phyloP scores from a whole-genome alignment of 257 asterid genomes.

The Solanum arcanum region DNA sequence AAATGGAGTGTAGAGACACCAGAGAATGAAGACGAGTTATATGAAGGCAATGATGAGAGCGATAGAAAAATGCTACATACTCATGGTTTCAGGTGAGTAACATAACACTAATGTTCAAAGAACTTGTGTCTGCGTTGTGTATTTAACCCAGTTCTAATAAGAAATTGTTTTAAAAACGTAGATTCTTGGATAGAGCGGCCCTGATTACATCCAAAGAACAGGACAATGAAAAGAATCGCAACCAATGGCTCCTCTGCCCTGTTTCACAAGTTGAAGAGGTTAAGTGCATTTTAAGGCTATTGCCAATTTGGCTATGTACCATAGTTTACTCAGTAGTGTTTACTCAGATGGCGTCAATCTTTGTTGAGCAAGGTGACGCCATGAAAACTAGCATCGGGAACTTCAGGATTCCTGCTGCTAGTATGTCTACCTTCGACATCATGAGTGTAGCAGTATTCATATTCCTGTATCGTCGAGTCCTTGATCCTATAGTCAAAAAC shows the following conservation, averaged over 20 bases:
- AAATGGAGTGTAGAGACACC: conserved; percentile 28
- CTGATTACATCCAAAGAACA: conserved; percentile 46
- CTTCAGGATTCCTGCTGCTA: conserved; percentile 83
- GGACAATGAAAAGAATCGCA: conserved; percentile 21
- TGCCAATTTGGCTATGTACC: conserved; percentile 98
- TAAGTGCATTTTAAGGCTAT: conserved; percentile 63
- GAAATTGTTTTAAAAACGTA: neutral
- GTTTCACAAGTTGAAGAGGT: conserved; percentile 95
- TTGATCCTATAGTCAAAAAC: conserved; percentile 45
- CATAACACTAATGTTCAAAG: neutral
- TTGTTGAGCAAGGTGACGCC: conserved; percentile 92
- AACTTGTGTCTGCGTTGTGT: neutral
- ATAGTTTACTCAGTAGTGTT: conserved; percentile 82
- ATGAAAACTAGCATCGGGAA: conserved; percentile 53
- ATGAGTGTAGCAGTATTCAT: conserved; percentile 72
- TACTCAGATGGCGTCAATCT: conserved; percentile 96
- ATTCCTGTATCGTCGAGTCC: conserved; percentile 59
- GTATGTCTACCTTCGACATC: conserved; percentile 94
- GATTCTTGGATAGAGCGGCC: conserved; percentile 86
- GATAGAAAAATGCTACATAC: conserved; percentile 71
- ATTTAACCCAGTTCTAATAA: neutral
- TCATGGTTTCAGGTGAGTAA: conserved; percentile 68
- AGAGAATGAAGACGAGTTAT: conserved; percentile 23
- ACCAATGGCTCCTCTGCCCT: conserved; percentile 79
- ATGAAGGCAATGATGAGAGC: conserved; percentile 19